Conservation (phyloP, 805 yeast genomes). For the Candida corydali region DNA sequence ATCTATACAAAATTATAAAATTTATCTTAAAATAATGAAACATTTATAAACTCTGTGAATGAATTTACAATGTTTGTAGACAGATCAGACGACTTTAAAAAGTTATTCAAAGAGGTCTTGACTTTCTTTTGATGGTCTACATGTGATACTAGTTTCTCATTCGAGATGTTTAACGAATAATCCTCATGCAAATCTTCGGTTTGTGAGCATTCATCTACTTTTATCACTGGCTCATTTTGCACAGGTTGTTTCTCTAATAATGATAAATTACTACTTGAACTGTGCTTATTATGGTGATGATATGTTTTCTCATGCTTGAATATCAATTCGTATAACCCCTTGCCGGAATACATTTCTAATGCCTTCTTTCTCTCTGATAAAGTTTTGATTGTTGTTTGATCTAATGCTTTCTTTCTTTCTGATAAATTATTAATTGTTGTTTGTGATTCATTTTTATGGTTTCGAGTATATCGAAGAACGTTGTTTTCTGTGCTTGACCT, state of each 20-base stretch:
- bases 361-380: neutral
- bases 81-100: neutral
- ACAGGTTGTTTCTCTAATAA: too few relatives aligned
- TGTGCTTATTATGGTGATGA: constrained; percentile 5
- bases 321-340: constrained; percentile 5
- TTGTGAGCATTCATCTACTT: constrained; percentile 1
- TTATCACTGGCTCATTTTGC: too few relatives aligned
- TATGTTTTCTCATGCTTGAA: constrained; percentile 5
- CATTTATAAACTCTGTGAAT: constrained; percentile 4
- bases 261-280: too few relatives aligned
- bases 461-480: neutral
- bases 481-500: neutral
- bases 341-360: constrained; percentile 4
- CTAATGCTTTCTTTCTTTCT: neutral
- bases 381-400: neutral
- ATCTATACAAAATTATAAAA: neutral
- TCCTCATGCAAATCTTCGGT: constrained; percentile 1
- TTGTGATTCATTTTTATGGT: neutral
- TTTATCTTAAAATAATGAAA: constrained; percentile 3
- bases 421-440: neutral
- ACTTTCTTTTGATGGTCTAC: neutral
- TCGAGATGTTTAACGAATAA: neutral
- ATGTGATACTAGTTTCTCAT: neutral
- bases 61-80: neutral
- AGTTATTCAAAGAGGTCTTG: neutral